Evolutionary conservation across 768 basidiomycete species (phyloP), one percentile per base, ranked within the genome.

Genomic region (Lactarius hatsudake): DNA sequence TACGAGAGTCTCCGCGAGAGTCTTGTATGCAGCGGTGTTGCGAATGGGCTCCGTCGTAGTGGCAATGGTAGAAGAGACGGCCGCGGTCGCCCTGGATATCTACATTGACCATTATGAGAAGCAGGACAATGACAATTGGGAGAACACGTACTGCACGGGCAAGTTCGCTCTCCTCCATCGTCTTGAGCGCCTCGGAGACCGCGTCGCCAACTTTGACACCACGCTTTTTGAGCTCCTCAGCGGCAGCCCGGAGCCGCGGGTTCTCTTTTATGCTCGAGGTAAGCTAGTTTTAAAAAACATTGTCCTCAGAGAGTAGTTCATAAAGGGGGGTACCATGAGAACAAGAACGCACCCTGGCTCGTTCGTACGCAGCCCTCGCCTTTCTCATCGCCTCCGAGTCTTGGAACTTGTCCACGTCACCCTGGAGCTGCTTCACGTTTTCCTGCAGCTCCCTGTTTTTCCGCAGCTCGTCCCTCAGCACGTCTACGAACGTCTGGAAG

Each of bases 381-480:
- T 84, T 85, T 80, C 93, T 94, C 94, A 99, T 89, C 17, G 95
- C 90, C 75, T 96, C 94, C 62, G 93, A 94, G 76, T 98, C 97
- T 81, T 98, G 96, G 59, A 98, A 79, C 79, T 97, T 97, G 79
- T 94, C 93, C 43, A 97, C 96, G 77, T 98, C 95, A 69, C 97
- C 97, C 79, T 96, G 94, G 20, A 99, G 83, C 79, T 97, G 94
- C 80, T 95, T 96, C 58, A 98, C 90, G 78, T 96, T 96, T 40
- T 98, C 96, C 79, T 96, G 94, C 59, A 97, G 82, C 76, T 96
- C 96, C 70, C 94, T 81, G 75, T 93, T 96, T 83, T 98, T 98
- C 75, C 86, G 83, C 55, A 99, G 79, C 79, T 99, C 97, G 62
- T 97, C 95, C 71, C 85, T 87, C 55, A 99, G 81, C 23, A 96